Percentiles rank a stretch among this genome's conserved stretches.
Conservation (phyloP, 2,329 filamentous ascomycete species). For the Microascus cirrosus region DNA sequence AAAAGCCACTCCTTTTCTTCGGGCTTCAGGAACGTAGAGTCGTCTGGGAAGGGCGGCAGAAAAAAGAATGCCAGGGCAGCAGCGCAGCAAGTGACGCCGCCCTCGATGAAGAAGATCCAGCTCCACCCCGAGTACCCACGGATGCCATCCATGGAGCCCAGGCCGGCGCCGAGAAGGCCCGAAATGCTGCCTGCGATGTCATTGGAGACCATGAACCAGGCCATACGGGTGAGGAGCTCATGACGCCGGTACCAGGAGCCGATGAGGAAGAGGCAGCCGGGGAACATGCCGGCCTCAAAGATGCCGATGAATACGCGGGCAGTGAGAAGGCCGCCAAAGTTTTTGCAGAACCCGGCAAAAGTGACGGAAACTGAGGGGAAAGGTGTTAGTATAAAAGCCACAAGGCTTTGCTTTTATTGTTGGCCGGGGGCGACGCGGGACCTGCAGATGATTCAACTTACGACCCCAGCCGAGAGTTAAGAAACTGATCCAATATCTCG, state of each 20-base stretch:
- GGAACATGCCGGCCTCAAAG: slow-evolving; percentile 22
- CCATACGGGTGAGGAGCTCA: slow-evolving; percentile 16
- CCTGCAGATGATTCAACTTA: slow-evolving; percentile 2
- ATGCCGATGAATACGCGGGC: slow-evolving; percentile 19
- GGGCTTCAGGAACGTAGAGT: slow-evolving; percentile 23
- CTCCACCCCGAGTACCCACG: slow-evolving; percentile 27
- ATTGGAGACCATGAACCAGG: slow-evolving; percentile 13
- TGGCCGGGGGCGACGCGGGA: not conserved
- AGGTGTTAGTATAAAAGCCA: not conserved
- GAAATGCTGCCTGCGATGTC: slow-evolving; percentile 13
- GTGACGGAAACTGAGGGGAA: slow-evolving; percentile 10
- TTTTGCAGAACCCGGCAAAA: slow-evolving; percentile 15
- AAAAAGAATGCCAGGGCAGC: slow-evolving; percentile 20
- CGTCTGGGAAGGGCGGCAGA: slow-evolving; percentile 25
- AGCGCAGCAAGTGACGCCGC: slow-evolving; percentile 20
- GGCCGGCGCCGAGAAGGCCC: slow-evolving; percentile 12
- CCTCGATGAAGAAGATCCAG: slow-evolving; percentile 34
- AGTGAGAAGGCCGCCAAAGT: slow-evolving; percentile 14
- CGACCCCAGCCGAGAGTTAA: slow-evolving; percentile 19
- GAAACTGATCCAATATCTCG: slow-evolving; percentile 12
- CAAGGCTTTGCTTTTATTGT: not conserved
- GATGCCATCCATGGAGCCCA: slow-evolving; percentile 11
- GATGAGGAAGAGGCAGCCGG: slow-evolving; percentile 20
- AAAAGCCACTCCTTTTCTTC: slow-evolving; percentile 20
- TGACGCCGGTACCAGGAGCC: slow-evolving; percentile 20